Evolutionary conservation across 2,329 filamentous ascomycete species (phyloP), one percentile per base, ranked within the genome.

Genomic region (Aureobasidium sp.): DNA sequence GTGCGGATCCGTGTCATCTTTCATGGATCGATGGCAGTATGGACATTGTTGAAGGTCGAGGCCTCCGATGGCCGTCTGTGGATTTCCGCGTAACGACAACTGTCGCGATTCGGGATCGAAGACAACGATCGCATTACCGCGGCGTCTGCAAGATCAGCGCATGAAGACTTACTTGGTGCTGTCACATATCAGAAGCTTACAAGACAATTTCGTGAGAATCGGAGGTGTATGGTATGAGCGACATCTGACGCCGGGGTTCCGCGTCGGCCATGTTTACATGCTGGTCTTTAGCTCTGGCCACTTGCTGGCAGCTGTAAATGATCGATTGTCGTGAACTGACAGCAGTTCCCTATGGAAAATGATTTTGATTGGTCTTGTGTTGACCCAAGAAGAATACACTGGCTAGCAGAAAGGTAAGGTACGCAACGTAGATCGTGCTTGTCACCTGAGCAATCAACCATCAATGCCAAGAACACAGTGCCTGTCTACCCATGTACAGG

Each of bases 81-180:
- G 77, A 39, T 81, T 79, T 67, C 82, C 86, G 64, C 89, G 87
- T 57, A 97, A 88, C 67, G 91, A 90, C 66, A 99, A 85, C 68
- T 92, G 89, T 65, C 87, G 88, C 7, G 92, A 96, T 34, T 85
- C 81, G 50, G 86, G 89, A 76, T 99, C 93, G 70, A 90, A 92
- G 41, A 97, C 86, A 48, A 99, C 94, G 62, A 99, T 86, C 27
- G 92, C 88, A 76, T 96, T 91, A 71, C 90, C 89, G 74, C 97
- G 91, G 64, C 93, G 94, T 58, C 94, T 97, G 37, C 7, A 45
- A 29, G 42, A 34, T 42, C 66, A 36, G 42, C 60, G 49, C 30
- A 53, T 61, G 55, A 14, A 36, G 39, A 47, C 41, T 14, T 57
- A 32, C 37, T 30, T 11, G 21, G 21, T 21, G 21, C 21, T 21